Evolutionary conservation across 257 asterid species (phyloP), one percentile per base, ranked within the genome.

Genomic region (Fraxinus quadrangulata): DNA sequence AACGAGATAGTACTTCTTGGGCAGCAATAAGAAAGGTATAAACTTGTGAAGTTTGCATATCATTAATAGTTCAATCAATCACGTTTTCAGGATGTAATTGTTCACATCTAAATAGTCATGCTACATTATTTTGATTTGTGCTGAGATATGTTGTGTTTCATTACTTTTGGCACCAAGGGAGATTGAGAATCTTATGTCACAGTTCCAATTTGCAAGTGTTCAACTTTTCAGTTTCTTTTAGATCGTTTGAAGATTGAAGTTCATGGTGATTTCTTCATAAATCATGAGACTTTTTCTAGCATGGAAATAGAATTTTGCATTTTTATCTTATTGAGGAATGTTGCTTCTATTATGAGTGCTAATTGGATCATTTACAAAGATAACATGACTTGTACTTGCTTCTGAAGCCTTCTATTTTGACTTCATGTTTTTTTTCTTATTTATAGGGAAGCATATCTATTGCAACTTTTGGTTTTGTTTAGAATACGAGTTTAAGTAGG

Each of bases 1-100:
- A 81, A 78, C 92, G 87, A 83, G 85, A 86, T 33, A 85, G 88
- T 72, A 54, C 84, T 80, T 76, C 87, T 56, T 95, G 99, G 99
- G 81, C 83, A 45, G 96, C 90, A 75, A 95, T 95, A 83, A 87
- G 79, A 84, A 95, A 93, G 99, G 98, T 94, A 83, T 31, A 13
- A 51, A 73, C 59, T 56, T 26, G 37, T 28, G 33, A 26, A 79
- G 54, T 21, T 73, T 39, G 72, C 65, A 74, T 66, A 56, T 78
- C 14, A 72, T 36, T 63, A 42, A 59, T 26, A 37, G n/a, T 71
- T 61, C 13, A 39, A 21, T 33, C 72, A 56, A 70, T 21, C 59
- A 56, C 16, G 14, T 21, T 31, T 80, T 37, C 67, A 12, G 66
- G 28, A 77, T 71, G 66, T 59, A 36, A 33, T 56, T 66, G 65